Base-by-base conservation (phyloP, 2,329 filamentous ascomycete species). In the Sporothrix sp. region DNA sequence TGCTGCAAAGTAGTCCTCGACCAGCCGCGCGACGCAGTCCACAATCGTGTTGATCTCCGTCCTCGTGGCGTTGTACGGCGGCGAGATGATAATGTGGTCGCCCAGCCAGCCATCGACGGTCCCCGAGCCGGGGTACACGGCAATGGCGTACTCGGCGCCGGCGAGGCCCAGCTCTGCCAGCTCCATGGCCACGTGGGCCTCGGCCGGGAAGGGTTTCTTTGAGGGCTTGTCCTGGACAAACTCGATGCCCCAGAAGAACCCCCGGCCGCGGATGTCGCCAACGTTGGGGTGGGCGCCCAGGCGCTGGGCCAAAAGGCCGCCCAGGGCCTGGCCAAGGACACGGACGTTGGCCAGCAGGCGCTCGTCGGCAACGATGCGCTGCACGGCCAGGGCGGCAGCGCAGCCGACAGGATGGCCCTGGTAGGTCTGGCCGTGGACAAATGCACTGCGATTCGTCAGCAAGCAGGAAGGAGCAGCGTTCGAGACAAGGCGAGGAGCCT, bases 11-110 rank as follows among this genome's bases (percentile, higher is more conserved):
- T 70, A 73, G 39, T 76, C 73, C 13, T 68, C 61, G 20, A 85
- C 64, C 16, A 84, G 71, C n/a, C 61, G 65, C 4, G 62, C 64
- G 3, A 79, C 67, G 0, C 66, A 70, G 16, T 72, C 66, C 2
- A 78, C 79, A 44, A 85, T 75, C 30, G 65, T 62, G 49, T 76
- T 69, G 47, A 85, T 67, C 18, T 84, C 78, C 7, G 69, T 68
- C 38, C 66, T 65, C 1, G 73, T 79, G 20, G 82, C 71, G 39
- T 77, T 87, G 64, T 81, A 87, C 1, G 85, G 74, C 5, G 85
- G 85, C 1, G 83, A 76, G 10, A 90, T 59, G 23, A 89, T 71
- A 32, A 87, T 68, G 62, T 87, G 82, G 59, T 90, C 85, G 9
- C 85, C 84, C 1, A 62, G 61, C 1, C 75, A 70, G 39, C 85